Base-by-base conservation (phyloP, 2,329 filamentous ascomycete species). In the Fusarium sp. region DNA sequence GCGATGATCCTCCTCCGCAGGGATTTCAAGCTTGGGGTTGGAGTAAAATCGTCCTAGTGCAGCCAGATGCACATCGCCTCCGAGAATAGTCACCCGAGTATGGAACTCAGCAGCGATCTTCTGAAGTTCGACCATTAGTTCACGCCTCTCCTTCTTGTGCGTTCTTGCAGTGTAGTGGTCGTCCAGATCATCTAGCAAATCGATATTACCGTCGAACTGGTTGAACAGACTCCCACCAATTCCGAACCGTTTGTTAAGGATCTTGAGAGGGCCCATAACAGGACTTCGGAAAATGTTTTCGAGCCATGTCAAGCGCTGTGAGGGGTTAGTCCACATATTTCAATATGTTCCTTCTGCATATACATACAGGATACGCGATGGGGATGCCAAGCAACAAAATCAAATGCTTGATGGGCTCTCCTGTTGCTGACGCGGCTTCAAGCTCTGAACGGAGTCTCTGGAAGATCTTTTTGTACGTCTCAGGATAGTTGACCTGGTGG, bases 1-100 rank as follows among this genome's bases (percentile, higher is more conserved):
- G 56, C 96, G 88, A 76, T 93, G 92, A 78, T 99, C 96, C 61
- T 90, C 86, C 75, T 95, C 91, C 56, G 90, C 91, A 1, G 92
- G 86, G 33, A 97, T 86, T 53, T 90, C 85, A 44, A 96, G 84
- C 71, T 90, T 90, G 9, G 93, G 92, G 73, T 96, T 96, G 17
- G 93, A 94, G 82, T 97, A 97, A 83, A 99, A 98, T 63, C 96
- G 92, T 0, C 96, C 96, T 25, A 98, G 84, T 14, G 94, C 96
- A 27, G 92, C 94, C 39, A 98, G 83, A 78, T 98, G 95, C 43
- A 98, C 96, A 75, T 98, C 96, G 25, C 96, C 96, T 70, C 95
- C 92, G 6, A 99, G 84, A 65, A 99, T 97, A 6, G 94, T 98
- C 55, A 97, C 86, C 53, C 96, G 92, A 19, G 97, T 88, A 4